Evolutionary conservation across 495 filamentous ascomycete species (phyloP).

Genomic region (Rostrohypoxylon terebratum): DNA sequence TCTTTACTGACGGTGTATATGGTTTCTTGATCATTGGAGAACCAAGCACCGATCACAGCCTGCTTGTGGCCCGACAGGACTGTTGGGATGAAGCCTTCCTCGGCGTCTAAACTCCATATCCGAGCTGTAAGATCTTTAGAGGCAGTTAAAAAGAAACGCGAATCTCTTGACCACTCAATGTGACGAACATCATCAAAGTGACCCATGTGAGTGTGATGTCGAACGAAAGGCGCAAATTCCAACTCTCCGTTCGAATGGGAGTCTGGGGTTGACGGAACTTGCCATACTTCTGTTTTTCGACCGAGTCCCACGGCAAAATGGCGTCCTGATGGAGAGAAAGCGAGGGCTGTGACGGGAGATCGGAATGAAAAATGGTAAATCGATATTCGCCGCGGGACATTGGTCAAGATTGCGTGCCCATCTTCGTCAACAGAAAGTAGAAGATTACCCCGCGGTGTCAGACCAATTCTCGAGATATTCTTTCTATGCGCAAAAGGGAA

Average conservation of each 20-base stretch:
- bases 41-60: constrained; percentile 87
- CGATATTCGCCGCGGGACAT: constrained; percentile 83
- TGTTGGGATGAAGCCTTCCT: constrained; percentile 89
- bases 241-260: constrained; percentile 80
- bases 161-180: constrained; percentile 95
- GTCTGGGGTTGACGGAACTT: constrained; percentile 88
- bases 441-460: constrained; percentile 89
- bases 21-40: constrained; percentile 88
- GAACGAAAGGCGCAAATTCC: constrained; percentile 93
- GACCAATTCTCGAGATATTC: constrained; percentile 87
- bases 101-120: constrained; percentile 91
- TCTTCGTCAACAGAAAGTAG: constrained; percentile 94
- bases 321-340: constrained; percentile 90
- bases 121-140: constrained; percentile 92
- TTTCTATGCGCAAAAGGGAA: constrained; percentile 93
- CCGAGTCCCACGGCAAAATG: constrained; percentile 90
- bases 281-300: constrained; percentile 91
- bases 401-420: constrained; percentile 91
- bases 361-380: constrained; percentile 96
- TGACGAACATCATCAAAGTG: constrained; percentile 88
- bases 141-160: constrained; percentile 89
- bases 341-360: constrained; percentile 80
- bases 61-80: constrained; percentile 90
- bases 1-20: constrained; percentile 70
- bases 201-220: constrained; percentile 84